Evolutionary conservation across 148 eudicot genomes (phyloP).

Genomic region (Arctostaphylos glauca): DNA sequence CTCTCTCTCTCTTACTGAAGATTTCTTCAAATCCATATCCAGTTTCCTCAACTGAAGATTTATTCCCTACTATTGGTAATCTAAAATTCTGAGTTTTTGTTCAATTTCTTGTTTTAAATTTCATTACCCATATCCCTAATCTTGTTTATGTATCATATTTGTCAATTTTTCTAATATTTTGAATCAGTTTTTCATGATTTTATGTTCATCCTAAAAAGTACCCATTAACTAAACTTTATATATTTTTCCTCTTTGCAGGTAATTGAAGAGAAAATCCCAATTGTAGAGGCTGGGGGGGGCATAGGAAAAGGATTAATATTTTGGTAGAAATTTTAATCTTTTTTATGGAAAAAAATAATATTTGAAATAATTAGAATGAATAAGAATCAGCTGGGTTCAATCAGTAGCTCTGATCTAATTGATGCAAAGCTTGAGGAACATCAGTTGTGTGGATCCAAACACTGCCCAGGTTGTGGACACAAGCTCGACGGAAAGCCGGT

Average conservation of each 20-base stretch:
- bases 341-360: conserved; percentile 12
- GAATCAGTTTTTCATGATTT: background rate
- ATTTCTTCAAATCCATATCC: too few species aligned
- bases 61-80: background rate
- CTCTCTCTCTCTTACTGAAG: background rate
- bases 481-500: conserved; percentile 89
- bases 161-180: background rate
- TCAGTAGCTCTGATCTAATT: conserved; percentile 77
- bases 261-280: background rate
- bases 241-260: background rate
- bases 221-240: background rate
- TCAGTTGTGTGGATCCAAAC: conserved; percentile 83
- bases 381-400: conserved; percentile 38
- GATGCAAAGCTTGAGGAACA: conserved; percentile 98
- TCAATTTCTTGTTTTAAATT: conserved; percentile 11
- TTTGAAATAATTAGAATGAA: conserved; percentile 18
- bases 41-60: background rate
- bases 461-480: conserved; percentile 96
- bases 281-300: background rate
- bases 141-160: too few species aligned
- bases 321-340: background rate
- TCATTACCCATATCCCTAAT: background rate
- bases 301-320: conserved; percentile 11
- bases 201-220: conserved; percentile 6
- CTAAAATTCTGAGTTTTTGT: background rate